A percentile compares a stretch with the other conserved stretches of the same genome.
phyloP scores from a whole-genome alignment of 805 yeast species.

The Candida schatavii region DNA sequence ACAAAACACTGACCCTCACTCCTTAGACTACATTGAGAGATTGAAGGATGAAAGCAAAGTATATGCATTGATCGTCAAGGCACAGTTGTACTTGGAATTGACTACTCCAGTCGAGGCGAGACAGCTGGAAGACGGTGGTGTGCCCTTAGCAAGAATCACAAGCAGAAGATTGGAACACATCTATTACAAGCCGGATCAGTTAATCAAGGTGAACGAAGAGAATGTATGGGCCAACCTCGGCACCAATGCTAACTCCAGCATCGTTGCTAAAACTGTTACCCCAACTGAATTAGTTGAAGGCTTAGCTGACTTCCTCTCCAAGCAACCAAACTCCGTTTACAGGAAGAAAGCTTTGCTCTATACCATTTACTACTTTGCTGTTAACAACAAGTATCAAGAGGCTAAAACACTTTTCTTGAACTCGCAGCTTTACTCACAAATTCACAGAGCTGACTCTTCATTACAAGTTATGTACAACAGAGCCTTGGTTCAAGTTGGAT shows the following conservation, averaged over 20 bases:
- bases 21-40: slow-evolving; percentile 88
- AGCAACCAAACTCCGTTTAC: slow-evolving; percentile 64
- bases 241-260: slow-evolving; percentile 23
- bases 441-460: slow-evolving; percentile 79
- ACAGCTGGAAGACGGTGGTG: slow-evolving; percentile 41
- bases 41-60: slow-evolving; percentile 80
- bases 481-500: slow-evolving; percentile 91
- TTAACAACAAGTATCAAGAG: slow-evolving; percentile 74
- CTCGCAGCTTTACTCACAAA: slow-evolving; percentile 80
- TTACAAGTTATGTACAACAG: slow-evolving; percentile 93
- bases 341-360: slow-evolving; percentile 81
- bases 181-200: slow-evolving; percentile 83
- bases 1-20: slow-evolving; percentile 89
- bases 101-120: slow-evolving; percentile 44
- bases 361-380: slow-evolving; percentile 87
- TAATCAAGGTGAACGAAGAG: slow-evolving; percentile 66
- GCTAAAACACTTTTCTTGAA: slow-evolving; percentile 87
- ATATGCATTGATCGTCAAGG: slow-evolving; percentile 74
- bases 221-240: slow-evolving; percentile 66
- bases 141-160: slow-evolving; percentile 69
- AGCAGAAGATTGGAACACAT: slow-evolving; percentile 87
- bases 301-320: slow-evolving; percentile 56
- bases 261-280: slow-evolving; percentile 32
- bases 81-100: slow-evolving; percentile 81
- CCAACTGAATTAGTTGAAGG: slow-evolving; percentile 55